Evolutionary conservation across 1,284 basidiomycete genomes (phyloP), one percentile per base, ranked within the genome.

Genomic region (Leccinum pachyderme): DNA sequence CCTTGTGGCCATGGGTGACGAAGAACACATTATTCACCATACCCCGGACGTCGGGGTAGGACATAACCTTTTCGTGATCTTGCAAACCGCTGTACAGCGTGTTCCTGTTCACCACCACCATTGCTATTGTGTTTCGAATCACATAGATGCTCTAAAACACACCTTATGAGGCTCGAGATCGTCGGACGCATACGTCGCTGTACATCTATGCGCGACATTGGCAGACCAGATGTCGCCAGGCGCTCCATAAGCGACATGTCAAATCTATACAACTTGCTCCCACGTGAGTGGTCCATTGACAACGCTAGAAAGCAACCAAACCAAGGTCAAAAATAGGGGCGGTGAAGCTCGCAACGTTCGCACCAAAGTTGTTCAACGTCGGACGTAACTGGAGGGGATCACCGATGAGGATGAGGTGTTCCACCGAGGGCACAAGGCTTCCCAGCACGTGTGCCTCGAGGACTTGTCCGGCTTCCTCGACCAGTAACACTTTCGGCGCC

Each of bases 401-500:
- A 0, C 87, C 87, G 28, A 89, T 86, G 39, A 82, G 72, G 49
- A 89, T 84, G 18, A 88, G 71, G 46, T 87, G 84, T 53, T 85
- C 74, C 0, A 85, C 74, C 2, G 81, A 83, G 0, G 80, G 81
- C 3, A 86, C 83, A 2, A 89, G 74, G 47, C 75, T 79, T 2
- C 79, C 81, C 0, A 89, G 65, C 11, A 88, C 74, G 61, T 91
- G 88, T 2, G 87, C 82, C 69, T 91, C 89, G 13, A 90, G 75
- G 0, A 91, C 86, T 71, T 91, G 88, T 0, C 89, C 89, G 0
- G 88, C 88, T 65, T 91, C 89, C 66, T 87, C 84, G 2, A 87
- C 79, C 32, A 87, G 69, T 55, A 87, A 63, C 5, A 86, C 78
- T 39, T 76, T 77, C 0, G 84, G 83, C 7, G 69, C 67, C 7